Evolutionary conservation across 306 rosid genomes (phyloP), one percentile per base, ranked within the genome.

Genomic region (Cucurbita moschata): DNA sequence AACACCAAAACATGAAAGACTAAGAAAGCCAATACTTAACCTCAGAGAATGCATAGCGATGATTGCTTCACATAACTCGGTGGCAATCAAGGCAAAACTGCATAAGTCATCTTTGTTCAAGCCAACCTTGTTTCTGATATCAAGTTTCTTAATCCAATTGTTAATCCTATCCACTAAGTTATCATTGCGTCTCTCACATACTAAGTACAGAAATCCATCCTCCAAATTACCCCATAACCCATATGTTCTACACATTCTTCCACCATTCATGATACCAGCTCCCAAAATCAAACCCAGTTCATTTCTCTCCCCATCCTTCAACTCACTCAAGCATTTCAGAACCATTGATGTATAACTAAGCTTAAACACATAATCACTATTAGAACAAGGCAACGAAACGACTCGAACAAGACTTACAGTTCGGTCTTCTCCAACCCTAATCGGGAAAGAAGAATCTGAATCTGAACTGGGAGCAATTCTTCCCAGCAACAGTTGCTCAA

Each of bases 161-260:
- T 66, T 50, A 18, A 79, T 72, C 86, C 79, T 84, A 54, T 86
- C 87, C 38, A 51, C 26, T 42, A 92, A 35, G 68, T 76, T 57
- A 21, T 73, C 72, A 8, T 62, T 65, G 16, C 42, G 63, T 49
- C 83, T 79, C 86, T 84, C 94, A 65, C 87, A 83, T n/a, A 84
- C 96, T 60, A 93, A 10, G 81, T 81, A 82, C 65, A 93, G 63
- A 76, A 73, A 58, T 74, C 92, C 92, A 74, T 80, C 86, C 53
- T 67, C 86, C 84, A 78, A 77, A 76, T 90, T 86, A 23, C 92
- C 81, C 97, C 98, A 93, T 80, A 90, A 42, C 39, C 97, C 97
- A 85, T 81, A 90, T 82, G 77, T 89, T 68, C 77, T 64, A 78
- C 85, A 80, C 5, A 82, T 7, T 82, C 81, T 82, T 52, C 82